Conservation (phyloP, 164 flowering plant species). For the Hamamelis virginiana region DNA sequence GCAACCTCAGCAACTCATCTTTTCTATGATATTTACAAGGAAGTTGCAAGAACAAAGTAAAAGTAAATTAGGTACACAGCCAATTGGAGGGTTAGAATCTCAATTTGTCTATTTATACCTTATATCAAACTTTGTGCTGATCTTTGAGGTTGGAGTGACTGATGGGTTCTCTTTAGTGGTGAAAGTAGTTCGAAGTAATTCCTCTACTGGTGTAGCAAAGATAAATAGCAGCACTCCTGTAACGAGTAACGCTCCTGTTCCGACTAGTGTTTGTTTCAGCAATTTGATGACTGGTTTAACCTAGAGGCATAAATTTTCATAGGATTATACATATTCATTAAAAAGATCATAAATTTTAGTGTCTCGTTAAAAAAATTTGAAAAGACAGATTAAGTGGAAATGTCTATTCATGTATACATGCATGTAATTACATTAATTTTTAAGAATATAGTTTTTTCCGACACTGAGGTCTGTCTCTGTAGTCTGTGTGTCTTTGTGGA, state of each 20-base stretch:
- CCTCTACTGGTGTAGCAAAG: constrained; percentile 78
- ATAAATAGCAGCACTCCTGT: constrained; percentile 60
- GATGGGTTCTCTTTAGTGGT: constrained; percentile 30
- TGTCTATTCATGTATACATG: neutral
- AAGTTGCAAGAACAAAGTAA: neutral
- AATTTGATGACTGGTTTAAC: constrained; percentile 90
- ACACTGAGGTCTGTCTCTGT: neutral
- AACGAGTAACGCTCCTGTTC: constrained; percentile 83
- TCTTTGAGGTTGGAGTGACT: constrained; percentile 35
- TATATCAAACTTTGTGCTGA: constrained; percentile 43
- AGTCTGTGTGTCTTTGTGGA: no score
- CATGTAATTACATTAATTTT: neutral
- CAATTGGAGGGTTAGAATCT: constrained; percentile 1
- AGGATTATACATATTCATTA: constrained; percentile 7
- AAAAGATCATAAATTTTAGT: neutral
- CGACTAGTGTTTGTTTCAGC: constrained; percentile 89
- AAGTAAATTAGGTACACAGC: neutral
- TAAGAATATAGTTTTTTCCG: neutral
- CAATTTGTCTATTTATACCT: constrained; percentile 36
- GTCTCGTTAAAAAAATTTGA: neutral
- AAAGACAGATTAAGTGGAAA: neutral
- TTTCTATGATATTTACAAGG: constrained; percentile 35
- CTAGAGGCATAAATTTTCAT: constrained; percentile 31
- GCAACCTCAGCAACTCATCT: constrained; percentile 75
- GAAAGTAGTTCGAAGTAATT: constrained; percentile 48